These are phyloP conservation scores for Aspergillus ruber DNA, from an alignment of 2,329 filamentous ascomycete species.

Conservation along the genomic window DNA sequence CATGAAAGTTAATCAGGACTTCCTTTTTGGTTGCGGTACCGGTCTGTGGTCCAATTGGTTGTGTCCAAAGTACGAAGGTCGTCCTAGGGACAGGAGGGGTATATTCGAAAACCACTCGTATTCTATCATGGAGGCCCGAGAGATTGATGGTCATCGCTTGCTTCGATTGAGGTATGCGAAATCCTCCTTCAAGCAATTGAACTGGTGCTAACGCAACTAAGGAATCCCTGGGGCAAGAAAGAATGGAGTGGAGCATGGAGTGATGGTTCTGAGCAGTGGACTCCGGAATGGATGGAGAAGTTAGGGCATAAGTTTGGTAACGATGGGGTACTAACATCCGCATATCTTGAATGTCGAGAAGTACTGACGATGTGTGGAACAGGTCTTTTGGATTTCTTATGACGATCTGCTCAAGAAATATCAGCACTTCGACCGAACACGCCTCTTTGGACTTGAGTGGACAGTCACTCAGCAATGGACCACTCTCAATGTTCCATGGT, in stretches of 20 bases:
- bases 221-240: conserved; percentile 74
- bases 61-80: conserved; percentile 27
- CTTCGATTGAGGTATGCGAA: conserved; percentile 51
- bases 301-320: conserved; percentile 69
- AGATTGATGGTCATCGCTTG: conserved; percentile 57
- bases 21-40: conserved; percentile 47
- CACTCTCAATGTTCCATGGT: conserved; percentile 54
- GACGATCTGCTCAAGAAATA: conserved; percentile 53
- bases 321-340: conserved; percentile 49
- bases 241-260: conserved; percentile 80
- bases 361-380: background rate
- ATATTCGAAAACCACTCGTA: conserved; percentile 49
- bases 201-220: conserved; percentile 21
- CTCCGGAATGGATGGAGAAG: conserved; percentile 66
- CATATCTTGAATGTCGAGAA: background rate
- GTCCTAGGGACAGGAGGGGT: conserved; percentile 36
- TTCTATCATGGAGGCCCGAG: conserved; percentile 54
- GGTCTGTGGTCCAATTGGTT: conserved; percentile 42
- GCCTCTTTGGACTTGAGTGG: conserved; percentile 57
- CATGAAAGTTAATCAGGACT: conserved; percentile 71
- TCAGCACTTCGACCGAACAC: conserved; percentile 54
- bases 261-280: conserved; percentile 81
- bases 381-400: conserved; percentile 57
- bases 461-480: conserved; percentile 57
- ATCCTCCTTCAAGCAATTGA: conserved; percentile 4